These are phyloP conservation scores for Nitzschia sp. DNA, from an alignment of 108 stramenopile genomes.

Conservation along the genomic window DNA sequence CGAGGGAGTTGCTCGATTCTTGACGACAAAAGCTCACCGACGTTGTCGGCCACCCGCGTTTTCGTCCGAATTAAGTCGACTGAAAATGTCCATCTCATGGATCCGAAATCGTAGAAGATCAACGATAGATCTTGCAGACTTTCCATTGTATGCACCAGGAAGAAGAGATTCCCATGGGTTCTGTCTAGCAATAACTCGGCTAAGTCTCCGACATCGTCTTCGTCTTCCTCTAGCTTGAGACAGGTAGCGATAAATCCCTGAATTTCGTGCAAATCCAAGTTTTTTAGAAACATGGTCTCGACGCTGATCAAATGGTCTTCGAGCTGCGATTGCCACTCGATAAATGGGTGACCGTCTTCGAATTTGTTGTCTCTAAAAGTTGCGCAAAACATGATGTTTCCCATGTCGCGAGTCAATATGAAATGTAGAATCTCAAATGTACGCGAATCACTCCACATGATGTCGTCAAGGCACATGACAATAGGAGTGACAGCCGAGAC, in stretches of 20 bases:
- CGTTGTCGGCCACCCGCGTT: constrained; percentile 7
- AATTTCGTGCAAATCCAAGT: not conserved
- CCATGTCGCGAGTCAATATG: not conserved
- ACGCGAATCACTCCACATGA: not conserved
- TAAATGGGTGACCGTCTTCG: not conserved
- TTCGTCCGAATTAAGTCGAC: constrained; percentile 4
- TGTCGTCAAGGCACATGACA: constrained; percentile 1
- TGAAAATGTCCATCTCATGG: constrained; percentile 4
- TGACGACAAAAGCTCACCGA: not conserved
- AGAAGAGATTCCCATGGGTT: constrained; percentile 13
- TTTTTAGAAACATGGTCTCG: not conserved
- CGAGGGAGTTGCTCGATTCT: constrained; percentile 2
- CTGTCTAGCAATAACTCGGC: not conserved
- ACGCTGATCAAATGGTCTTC: not conserved
- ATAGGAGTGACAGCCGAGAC: not conserved
- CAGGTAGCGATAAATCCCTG: not conserved
- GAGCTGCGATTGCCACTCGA: not conserved
- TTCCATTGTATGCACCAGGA: not conserved
- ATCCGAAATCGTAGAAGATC: not conserved
- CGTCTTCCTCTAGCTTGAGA: not conserved
- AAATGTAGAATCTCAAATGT: constrained; percentile 8
- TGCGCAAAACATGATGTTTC: not conserved
- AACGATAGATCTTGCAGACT: not conserved
- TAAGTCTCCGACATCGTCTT: not conserved
- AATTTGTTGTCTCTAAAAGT: not conserved